A percentile compares a stretch with the other conserved stretches of the same genome.
These are phyloP conservation scores for Pestalotiopsis sp. DNA, from an alignment of 2,329 filamentous ascomycete genomes.

Conservation along the genomic window DNA sequence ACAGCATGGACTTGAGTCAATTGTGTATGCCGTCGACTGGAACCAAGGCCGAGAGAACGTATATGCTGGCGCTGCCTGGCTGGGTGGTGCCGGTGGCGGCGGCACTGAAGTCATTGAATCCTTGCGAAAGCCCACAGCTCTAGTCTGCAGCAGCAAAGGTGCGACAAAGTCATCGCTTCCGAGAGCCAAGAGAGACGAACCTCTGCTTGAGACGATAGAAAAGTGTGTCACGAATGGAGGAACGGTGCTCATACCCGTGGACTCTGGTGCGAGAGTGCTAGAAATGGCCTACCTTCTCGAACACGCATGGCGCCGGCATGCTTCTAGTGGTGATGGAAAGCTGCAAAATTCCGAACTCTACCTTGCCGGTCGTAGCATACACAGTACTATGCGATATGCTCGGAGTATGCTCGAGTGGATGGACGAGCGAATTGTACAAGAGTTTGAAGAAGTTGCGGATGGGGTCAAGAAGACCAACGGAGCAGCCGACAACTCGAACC, in stretches of 20 bases:
- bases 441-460: slow-evolving; percentile 77
- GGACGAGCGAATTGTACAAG: slow-evolving; percentile 91
- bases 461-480: slow-evolving; percentile 47
- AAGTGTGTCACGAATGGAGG: slow-evolving; percentile 80
- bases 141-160: slow-evolving; percentile 89
- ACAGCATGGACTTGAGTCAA: slow-evolving; percentile 93
- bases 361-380: slow-evolving; percentile 82
- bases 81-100: slow-evolving; percentile 78
- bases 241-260: slow-evolving; percentile 89
- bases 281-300: slow-evolving; percentile 92
- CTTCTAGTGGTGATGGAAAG: slow-evolving; percentile 48
- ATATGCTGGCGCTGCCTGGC: slow-evolving; percentile 89
- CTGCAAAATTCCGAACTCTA: slow-evolving; percentile 68
- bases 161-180: slow-evolving; percentile 71
- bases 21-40: slow-evolving; percentile 98
- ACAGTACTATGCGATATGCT: slow-evolving; percentile 87
- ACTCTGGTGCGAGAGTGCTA: slow-evolving; percentile 92
- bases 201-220: slow-evolving; percentile 81
- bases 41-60: slow-evolving; percentile 97
- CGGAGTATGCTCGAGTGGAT: slow-evolving; percentile 99
- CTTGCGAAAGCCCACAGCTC: slow-evolving; percentile 86
- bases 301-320: slow-evolving; percentile 81
- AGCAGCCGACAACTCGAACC: slow-evolving; percentile 49
- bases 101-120: slow-evolving; percentile 93
- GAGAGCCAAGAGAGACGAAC: slow-evolving; percentile 82